These are phyloP conservation scores for Platismatia glauca DNA, from an alignment of 495 filamentous ascomycete species.

Conservation along the genomic window DNA sequence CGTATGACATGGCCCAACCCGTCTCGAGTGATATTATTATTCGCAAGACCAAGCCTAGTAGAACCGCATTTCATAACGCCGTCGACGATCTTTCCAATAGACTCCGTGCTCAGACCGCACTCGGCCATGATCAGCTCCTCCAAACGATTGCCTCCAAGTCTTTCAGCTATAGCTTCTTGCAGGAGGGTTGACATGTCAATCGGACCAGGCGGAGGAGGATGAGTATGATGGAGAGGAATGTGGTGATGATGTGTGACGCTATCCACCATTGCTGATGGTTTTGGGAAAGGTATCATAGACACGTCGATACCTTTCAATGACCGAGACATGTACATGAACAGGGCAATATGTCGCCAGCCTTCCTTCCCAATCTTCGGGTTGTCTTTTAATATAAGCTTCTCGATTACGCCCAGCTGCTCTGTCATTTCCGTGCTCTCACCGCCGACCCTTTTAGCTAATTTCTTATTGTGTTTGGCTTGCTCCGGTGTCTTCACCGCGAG, in stretches of 20 bases:
- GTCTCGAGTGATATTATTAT: slow-evolving; percentile 63
- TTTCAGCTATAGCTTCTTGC: slow-evolving; percentile 62
- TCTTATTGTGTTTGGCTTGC: slow-evolving; percentile 39
- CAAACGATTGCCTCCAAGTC: slow-evolving; percentile 64
- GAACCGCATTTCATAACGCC: slow-evolving; percentile 66
- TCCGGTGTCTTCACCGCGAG: slow-evolving; percentile 66
- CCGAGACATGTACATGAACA: slow-evolving; percentile 83
- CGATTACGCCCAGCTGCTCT: slow-evolving; percentile 60
- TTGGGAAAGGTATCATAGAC: slow-evolving; percentile 76
- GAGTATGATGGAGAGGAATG: background rate
- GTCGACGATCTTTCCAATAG: slow-evolving; percentile 64
- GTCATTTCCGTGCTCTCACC: slow-evolving; percentile 19
- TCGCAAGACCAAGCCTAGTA: slow-evolving; percentile 69
- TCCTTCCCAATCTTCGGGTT: slow-evolving; percentile 74
- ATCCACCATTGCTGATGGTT: slow-evolving; percentile 27
- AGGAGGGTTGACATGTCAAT: slow-evolving; percentile 52
- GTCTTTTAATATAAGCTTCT: slow-evolving; percentile 83
- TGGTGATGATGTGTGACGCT: slow-evolving; percentile 16
- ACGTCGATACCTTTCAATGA: slow-evolving; percentile 81
- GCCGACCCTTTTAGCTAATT: slow-evolving; percentile 28
- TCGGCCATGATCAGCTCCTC: slow-evolving; percentile 79
- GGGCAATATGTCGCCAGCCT: slow-evolving; percentile 84
- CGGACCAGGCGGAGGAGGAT: slow-evolving; percentile 8
- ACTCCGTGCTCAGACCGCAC: slow-evolving; percentile 59
- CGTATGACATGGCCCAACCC: slow-evolving; percentile 66